These are phyloP conservation scores for Termitomyces eurrhizus DNA, from an alignment of 768 basidiomycete species.

Conservation along the genomic window DNA sequence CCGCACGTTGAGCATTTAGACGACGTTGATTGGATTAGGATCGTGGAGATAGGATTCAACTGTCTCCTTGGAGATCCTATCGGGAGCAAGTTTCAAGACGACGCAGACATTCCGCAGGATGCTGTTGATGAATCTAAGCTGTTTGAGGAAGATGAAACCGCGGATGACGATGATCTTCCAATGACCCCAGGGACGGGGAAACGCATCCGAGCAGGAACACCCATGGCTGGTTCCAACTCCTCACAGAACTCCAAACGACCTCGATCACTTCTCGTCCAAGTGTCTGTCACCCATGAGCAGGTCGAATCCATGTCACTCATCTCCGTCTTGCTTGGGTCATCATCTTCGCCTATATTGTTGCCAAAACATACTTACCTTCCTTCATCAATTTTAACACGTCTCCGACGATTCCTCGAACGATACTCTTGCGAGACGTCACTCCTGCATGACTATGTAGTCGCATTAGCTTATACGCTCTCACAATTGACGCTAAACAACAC, in stretches of 20 bases:
- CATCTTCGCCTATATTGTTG: constrained; percentile 54
- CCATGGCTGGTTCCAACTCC: constrained; percentile 14
- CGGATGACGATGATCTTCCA: constrained; percentile 21
- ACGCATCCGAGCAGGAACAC: constrained; percentile 27
- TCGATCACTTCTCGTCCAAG: constrained; percentile 14
- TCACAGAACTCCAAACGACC: constrained; percentile 17
- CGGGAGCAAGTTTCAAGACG: constrained; percentile 27
- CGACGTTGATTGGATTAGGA: constrained; percentile 56
- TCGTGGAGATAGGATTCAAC: constrained; percentile 75
- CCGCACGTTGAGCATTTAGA: constrained; percentile 81
- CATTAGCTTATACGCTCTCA: constrained; percentile 64
- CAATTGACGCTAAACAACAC: constrained; percentile 78
- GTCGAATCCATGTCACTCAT: constrained; percentile 70
- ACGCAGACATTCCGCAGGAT: constrained; percentile 24
- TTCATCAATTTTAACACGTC: constrained; percentile 47
- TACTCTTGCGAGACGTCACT: constrained; percentile 76
- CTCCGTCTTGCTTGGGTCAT: constrained; percentile 52
- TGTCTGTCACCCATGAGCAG: constrained; percentile 50
- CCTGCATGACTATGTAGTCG: constrained; percentile 68
- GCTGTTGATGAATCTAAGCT: constrained; percentile 30
- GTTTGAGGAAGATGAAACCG: constrained; percentile 26
- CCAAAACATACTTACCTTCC: constrained; percentile 37
- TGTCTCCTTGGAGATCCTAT: constrained; percentile 63
- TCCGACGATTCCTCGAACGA: constrained; percentile 52
- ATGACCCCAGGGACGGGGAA: constrained; percentile 36